Evolutionary conservation across 2,329 filamentous ascomycete species (phyloP).

Genomic region (Cephalotrichum gorgonifer): DNA sequence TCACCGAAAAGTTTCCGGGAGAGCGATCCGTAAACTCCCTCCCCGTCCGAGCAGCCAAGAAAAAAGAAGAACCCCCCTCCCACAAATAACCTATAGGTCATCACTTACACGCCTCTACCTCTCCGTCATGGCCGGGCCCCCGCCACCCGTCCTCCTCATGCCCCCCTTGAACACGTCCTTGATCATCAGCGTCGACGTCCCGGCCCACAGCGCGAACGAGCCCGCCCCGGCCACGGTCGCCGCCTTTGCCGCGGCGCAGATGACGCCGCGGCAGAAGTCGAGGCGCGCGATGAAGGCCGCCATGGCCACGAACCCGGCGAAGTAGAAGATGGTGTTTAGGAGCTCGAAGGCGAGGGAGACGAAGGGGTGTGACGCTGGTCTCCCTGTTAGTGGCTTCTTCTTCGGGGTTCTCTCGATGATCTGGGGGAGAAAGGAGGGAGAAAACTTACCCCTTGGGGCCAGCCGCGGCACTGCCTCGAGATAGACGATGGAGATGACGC

Average conservation of each 20-base stretch:
- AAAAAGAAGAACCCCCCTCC: too few relatives aligned
- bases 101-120: not conserved
- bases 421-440: not conserved
- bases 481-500: constrained; percentile 43
- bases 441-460: constrained; percentile 25
- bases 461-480: constrained; percentile 39
- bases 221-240: constrained; percentile 43
- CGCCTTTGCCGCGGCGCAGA: constrained; percentile 45
- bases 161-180: constrained; percentile 29
- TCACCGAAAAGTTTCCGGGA: too few relatives aligned
- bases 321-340: constrained; percentile 45
- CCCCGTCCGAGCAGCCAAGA: too few relatives aligned
- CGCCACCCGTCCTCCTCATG: not conserved
- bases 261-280: constrained; percentile 44
- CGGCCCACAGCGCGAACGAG: constrained; percentile 43
- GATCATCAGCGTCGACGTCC: constrained; percentile 32
- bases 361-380: constrained; percentile 36
- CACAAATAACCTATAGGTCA: not conserved
- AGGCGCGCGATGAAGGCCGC: constrained; percentile 45
- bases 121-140: not conserved
- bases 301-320: constrained; percentile 48
- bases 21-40: too few relatives aligned
- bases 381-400: not conserved
- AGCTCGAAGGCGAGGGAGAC: constrained; percentile 37
- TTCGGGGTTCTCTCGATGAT: not conserved